Percentiles rank a stretch among this genome's conserved stretches.
phyloP scores from a whole-genome alignment of 2,329 filamentous ascomycete species.

The Monosporascus sp. region DNA sequence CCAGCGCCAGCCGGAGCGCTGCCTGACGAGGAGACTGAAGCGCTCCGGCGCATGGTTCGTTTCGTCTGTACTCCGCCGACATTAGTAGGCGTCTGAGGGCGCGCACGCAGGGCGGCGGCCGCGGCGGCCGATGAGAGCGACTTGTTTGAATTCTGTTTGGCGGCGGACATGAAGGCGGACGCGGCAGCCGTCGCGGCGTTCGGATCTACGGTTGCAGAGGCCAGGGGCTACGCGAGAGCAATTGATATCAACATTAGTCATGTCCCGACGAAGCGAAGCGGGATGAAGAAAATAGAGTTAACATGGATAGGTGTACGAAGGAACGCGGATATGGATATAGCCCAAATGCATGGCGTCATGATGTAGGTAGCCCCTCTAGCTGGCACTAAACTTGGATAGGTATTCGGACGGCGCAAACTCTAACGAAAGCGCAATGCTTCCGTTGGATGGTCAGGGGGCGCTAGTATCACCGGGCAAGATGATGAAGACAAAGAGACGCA shows the following conservation, averaged over 20 bases:
- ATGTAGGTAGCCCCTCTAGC: too few relatives aligned
- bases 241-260: slow-evolving; percentile 9
- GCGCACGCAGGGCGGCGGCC: slow-evolving; percentile 75
- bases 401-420: too few relatives aligned
- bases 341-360: too few relatives aligned
- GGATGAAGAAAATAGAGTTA: not conserved
- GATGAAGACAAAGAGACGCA: slow-evolving; percentile 8
- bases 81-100: slow-evolving; percentile 71
- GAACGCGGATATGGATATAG: too few relatives aligned
- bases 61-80: slow-evolving; percentile 84
- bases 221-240: slow-evolving; percentile 49
- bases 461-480: slow-evolving; percentile 4
- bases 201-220: slow-evolving; percentile 59
- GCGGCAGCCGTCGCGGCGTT: slow-evolving; percentile 76
- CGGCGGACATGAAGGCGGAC: slow-evolving; percentile 69
- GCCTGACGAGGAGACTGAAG: slow-evolving; percentile 63
- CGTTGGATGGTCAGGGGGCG: slow-evolving; percentile 3
- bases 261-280: slow-evolving; percentile 1
- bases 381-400: too few relatives aligned
- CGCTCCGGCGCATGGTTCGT: slow-evolving; percentile 68
- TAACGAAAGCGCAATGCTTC: too few relatives aligned
- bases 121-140: slow-evolving; percentile 81
- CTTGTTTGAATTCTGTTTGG: slow-evolving; percentile 50
- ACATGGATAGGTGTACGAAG: not conserved
- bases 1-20: slow-evolving; percentile 32